Conservation (phyloP, 2,329 filamentous ascomycete species). For the Tolypocladium amazonense region DNA sequence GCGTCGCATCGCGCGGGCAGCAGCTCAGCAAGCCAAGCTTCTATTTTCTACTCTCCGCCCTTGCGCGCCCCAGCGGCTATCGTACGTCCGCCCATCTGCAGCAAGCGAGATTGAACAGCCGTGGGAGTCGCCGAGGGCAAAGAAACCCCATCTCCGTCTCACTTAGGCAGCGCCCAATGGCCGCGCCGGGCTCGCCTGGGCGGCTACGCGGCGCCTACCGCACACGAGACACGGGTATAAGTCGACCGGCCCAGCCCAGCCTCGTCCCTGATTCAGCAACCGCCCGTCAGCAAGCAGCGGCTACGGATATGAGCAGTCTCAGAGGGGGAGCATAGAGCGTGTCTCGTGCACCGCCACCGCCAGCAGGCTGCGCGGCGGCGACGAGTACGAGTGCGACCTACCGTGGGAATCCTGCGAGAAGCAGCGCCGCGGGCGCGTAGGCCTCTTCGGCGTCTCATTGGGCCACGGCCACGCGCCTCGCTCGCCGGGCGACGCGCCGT, state of each 20-base stretch:
- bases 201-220: neutral
- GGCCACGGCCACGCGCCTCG: neutral
- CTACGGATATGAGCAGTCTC: constrained; percentile 11
- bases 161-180: no score
- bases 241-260: neutral
- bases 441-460: neutral
- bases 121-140: no score
- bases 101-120: neutral
- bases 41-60: neutral
- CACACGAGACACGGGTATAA: neutral
- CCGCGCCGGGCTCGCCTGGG: neutral
- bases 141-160: no score
- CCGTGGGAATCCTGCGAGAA: neutral
- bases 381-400: neutral
- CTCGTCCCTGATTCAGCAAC: neutral
- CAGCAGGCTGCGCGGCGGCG: neutral
- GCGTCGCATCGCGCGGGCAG: no score
- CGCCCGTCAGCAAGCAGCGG: constrained; percentile 6
- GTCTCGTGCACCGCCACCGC: neutral
- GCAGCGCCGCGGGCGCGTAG: neutral
- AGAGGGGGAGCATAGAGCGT: no score
- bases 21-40: no score
- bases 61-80: neutral
- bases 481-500: neutral
- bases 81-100: no score